phyloP scores from a whole-genome alignment of 2,329 filamentous ascomycete genomes.

The Calonectria hawksworthii region DNA sequence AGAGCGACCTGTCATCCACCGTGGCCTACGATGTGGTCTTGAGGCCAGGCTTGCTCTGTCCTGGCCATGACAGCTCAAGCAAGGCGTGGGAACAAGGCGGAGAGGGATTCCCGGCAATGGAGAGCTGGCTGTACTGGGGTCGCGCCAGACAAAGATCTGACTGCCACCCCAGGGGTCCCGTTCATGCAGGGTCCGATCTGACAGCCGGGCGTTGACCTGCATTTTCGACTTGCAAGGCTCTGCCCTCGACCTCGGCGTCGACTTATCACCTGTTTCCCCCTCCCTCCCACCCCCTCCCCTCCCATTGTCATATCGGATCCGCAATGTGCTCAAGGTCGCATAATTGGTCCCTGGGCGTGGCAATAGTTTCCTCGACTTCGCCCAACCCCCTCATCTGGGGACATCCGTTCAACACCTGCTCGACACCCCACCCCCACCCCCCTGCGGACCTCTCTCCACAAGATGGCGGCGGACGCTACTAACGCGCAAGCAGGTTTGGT shows the following conservation, averaged over 20 bases:
- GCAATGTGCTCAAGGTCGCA: slow-evolving; percentile 30
- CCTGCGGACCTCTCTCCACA: background rate
- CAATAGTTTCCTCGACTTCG: background rate
- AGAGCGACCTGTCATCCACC: slow-evolving; percentile 29
- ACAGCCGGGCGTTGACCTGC: slow-evolving; percentile 11
- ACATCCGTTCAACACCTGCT: slow-evolving; percentile 3
- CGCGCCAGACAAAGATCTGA: slow-evolving; percentile 5
- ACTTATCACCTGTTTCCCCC: background rate
- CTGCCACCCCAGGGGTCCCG: slow-evolving; percentile 36
- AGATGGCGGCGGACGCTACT: slow-evolving; percentile 22
- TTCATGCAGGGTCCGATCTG: slow-evolving; percentile 40
- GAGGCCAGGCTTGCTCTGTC: background rate
- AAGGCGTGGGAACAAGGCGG: slow-evolving; percentile 14
- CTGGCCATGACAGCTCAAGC: background rate
- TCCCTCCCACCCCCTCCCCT: slow-evolving; percentile 1
- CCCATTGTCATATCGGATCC: slow-evolving; percentile 35
- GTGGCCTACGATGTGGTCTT: background rate
- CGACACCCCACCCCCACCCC: background rate
- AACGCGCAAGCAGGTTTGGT: slow-evolving; percentile 22
- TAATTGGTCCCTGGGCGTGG: slow-evolving; percentile 30
- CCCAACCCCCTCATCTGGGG: background rate
- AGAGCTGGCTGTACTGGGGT: slow-evolving; percentile 26
- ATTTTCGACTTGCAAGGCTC: background rate
- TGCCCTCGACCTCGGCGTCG: background rate
- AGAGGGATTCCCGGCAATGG: background rate